phyloP scores from a whole-genome alignment of 768 basidiomycete species.

The Boletus rex-veris region DNA sequence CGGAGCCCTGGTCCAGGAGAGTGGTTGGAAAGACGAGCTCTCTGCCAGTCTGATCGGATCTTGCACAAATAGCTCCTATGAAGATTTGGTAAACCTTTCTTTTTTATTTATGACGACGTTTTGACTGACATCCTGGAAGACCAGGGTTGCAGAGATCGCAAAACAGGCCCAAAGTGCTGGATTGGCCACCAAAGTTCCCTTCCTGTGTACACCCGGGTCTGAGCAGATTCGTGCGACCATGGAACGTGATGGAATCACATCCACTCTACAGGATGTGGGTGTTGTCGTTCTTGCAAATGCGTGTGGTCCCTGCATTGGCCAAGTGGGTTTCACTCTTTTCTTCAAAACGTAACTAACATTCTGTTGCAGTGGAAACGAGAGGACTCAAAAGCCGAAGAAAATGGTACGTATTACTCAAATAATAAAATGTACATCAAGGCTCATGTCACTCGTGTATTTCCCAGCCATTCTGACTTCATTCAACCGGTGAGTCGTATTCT shows the following conservation, averaged over 20 bases:
- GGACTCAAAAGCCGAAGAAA: constrained; percentile 84
- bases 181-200: constrained; percentile 78
- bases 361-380: constrained; percentile 81
- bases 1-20: constrained; percentile 69
- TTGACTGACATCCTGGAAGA: constrained; percentile 43
- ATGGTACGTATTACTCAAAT: constrained; percentile 52
- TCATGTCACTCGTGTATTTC: constrained; percentile 1
- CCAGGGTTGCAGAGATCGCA: constrained; percentile 88
- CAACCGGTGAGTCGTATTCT: constrained; percentile 62
- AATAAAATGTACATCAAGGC: not conserved
- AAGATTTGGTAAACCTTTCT: constrained; percentile 68
- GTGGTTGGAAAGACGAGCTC: constrained; percentile 92
- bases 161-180: constrained; percentile 84
- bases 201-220: constrained; percentile 86
- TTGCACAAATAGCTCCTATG: constrained; percentile 99
- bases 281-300: constrained; percentile 95
- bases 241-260: constrained; percentile 88
- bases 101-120: not conserved
- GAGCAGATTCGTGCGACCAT: constrained; percentile 98
- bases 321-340: constrained; percentile 43
- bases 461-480: constrained; percentile 94
- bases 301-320: constrained; percentile 98
- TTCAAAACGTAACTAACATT: constrained; percentile 5
- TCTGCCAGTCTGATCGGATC: constrained; percentile 93
- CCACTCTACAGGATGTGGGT: constrained; percentile 81